Percentiles rank a stretch among this genome's conserved stretches.
Conservation (phyloP, 169 alveolate genomes). For the Plasmodium gallinaceum region DNA sequence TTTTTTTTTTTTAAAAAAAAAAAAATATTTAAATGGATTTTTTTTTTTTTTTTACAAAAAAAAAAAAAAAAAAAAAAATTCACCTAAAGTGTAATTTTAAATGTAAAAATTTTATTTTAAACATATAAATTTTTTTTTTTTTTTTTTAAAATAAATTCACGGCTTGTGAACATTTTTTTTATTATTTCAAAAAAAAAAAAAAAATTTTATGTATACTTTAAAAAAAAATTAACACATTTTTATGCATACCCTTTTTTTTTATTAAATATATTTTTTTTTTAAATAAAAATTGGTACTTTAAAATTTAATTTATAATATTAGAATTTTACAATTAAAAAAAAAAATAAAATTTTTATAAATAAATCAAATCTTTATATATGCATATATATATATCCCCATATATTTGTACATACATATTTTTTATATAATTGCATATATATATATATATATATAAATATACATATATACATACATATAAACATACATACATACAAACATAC, state of each 20-base stretch:
- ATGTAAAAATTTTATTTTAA: constrained; percentile 18
- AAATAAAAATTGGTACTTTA: constrained; percentile 1
- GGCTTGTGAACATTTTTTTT: constrained; percentile 49
- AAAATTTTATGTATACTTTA: constrained; percentile 15
- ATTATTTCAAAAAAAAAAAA: constrained; percentile 21
- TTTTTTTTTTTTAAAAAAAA: constrained; percentile 1
- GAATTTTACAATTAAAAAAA: constrained; percentile 6
- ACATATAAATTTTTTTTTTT: constrained; percentile 18
- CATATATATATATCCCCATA: too few relatives aligned
- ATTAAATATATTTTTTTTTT: constrained; percentile 11
- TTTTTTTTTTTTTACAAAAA: background rate
- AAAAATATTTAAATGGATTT: background rate
- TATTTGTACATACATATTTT: constrained; percentile 11
- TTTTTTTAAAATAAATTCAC: constrained; percentile 14
- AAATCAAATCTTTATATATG: too few relatives aligned
- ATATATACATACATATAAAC: constrained; percentile 10
- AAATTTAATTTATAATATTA: constrained; percentile 3
- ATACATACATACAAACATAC: background rate
- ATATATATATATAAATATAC: constrained; percentile 16
- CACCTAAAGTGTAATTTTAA: constrained; percentile 23
- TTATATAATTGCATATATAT: constrained; percentile 2
- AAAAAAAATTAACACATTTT: constrained; percentile 57
- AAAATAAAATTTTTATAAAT: background rate
- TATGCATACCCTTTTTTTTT: constrained; percentile 9
- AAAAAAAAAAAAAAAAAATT: constrained; percentile 20